Evolutionary conservation across 345 rosid species (phyloP).

Genomic region (Gossypium rotundifolium): DNA sequence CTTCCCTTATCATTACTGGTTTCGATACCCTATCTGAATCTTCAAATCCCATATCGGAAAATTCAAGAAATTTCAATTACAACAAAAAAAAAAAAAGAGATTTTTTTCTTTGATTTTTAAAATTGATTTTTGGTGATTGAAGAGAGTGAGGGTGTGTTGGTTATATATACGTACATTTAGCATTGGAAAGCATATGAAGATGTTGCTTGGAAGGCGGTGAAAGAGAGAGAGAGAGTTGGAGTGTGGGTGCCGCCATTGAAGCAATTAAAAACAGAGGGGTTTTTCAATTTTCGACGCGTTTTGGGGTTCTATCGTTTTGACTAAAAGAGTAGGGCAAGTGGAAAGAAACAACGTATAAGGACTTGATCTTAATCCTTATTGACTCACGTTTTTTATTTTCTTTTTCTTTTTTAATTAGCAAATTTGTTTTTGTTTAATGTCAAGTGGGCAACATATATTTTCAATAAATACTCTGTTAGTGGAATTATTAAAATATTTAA

Average conservation of each 20-base stretch:
- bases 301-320: neutral
- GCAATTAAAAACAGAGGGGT: neutral
- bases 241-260: neutral
- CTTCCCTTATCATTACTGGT: conserved; percentile 51
- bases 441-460: neutral
- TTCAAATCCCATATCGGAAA: neutral
- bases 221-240: neutral
- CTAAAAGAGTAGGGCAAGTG: neutral
- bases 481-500: too few relatives aligned
- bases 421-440: neutral
- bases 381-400: neutral
- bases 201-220: conserved; percentile 9
- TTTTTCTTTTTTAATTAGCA: too few relatives aligned
- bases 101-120: neutral
- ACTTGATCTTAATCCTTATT: neutral
- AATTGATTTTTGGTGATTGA: neutral
- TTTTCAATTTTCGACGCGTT: conserved; percentile 1
- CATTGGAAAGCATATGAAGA: neutral
- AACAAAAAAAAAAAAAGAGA: neutral
- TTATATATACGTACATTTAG: neutral
- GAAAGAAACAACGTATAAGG: neutral
- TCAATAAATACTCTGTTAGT: too few relatives aligned
- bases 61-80: too few relatives aligned
- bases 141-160: neutral
- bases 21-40: conserved; percentile 16